phyloP scores from a whole-genome alignment of 2,329 filamentous ascomycete genomes.

The Epicoccum sorghinum region DNA sequence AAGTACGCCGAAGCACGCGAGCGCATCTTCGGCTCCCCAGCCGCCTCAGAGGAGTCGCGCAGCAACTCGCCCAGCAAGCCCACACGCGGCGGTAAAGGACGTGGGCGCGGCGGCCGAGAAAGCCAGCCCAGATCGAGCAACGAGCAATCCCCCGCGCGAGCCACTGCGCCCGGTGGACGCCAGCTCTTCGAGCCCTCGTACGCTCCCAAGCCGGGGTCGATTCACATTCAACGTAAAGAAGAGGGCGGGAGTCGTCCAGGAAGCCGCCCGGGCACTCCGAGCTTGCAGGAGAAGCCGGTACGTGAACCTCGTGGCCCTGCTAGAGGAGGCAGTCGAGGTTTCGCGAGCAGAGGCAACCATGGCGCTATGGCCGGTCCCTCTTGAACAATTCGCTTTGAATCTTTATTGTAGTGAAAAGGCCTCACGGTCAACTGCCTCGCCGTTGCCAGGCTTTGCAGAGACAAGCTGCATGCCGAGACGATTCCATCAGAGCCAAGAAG shows the following conservation, averaged over 20 bases:
- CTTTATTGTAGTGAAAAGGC: too few relatives aligned
- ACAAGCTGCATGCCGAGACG: too few relatives aligned
- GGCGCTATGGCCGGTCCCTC: conserved; percentile 1
- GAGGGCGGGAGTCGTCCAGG: conserved; percentile 53
- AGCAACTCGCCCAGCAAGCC: conserved; percentile 43
- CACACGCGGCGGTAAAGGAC: conserved; percentile 42
- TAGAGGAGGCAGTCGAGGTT: conserved; percentile 79
- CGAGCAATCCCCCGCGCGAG: conserved; percentile 43
- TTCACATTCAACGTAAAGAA: conserved; percentile 52
- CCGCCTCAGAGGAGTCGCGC: conserved; percentile 43
- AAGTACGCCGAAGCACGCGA: conserved; percentile 89
- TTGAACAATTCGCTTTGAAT: neutral
- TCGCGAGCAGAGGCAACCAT: conserved; percentile 64
- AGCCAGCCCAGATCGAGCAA: conserved; percentile 46
- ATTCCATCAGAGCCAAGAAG: too few relatives aligned
- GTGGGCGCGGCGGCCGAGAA: conserved; percentile 46
- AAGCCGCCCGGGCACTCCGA: conserved; percentile 59
- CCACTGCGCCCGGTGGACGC: conserved; percentile 46
- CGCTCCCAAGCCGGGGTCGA: conserved; percentile 66
- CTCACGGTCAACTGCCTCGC: too few relatives aligned
- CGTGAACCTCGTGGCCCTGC: conserved; percentile 77
- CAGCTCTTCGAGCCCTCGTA: conserved; percentile 83
- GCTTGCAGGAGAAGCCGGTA: conserved; percentile 70
- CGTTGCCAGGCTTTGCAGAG: too few relatives aligned
- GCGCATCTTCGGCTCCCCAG: conserved; percentile 76